Base-by-base conservation (phyloP, 306 rosid genomes). In the Citrullus amarus region DNA sequence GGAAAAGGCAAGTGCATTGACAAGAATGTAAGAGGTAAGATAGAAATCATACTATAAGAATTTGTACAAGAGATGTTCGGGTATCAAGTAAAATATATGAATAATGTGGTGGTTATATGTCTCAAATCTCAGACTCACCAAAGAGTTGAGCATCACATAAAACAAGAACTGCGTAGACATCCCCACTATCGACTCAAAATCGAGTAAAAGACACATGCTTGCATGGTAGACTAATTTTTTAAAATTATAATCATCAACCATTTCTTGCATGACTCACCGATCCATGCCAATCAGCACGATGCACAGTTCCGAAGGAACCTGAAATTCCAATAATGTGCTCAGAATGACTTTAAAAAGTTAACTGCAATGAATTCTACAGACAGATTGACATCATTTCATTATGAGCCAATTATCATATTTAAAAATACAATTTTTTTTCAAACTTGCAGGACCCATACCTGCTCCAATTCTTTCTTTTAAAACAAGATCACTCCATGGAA, bases 231-330 rank as follows among this genome's bases (percentile, higher is more conserved):
- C 61, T 13, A 32, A 28, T 20, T 71, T 25, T 16, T 9, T 16
- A 20, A 53, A 51, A 4, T 54, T 9, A 74, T 6, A 51, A 53
- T 54, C 77, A 53, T 32, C 17, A 38, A 50, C 63, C 61, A 28
- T 74, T 51, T 53, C 22, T 28, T 15, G 46, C 78, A 78, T 32
- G 69, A 75, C 97, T 90, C 91, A 96, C 99, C 79, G 99, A 96
- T 83, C 94, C 98, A 89, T 89, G 82, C 99, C 99, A 96, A 84
- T 96, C 99, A 60, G 98, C 99, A n/a, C 91, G 96, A 87, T 91
- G 98, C 55, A 96, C 99, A 80, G 94, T 96, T 82, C 98, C 99
- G 81, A 96, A 96, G 68, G 98, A 93, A 88, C 97, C 99, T 93
- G 93, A 80, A 89, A 90, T 85, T 73, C 48, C 78, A 71, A 58